phyloP scores from a whole-genome alignment of 306 rosid genomes.

The Geum urbanum region DNA sequence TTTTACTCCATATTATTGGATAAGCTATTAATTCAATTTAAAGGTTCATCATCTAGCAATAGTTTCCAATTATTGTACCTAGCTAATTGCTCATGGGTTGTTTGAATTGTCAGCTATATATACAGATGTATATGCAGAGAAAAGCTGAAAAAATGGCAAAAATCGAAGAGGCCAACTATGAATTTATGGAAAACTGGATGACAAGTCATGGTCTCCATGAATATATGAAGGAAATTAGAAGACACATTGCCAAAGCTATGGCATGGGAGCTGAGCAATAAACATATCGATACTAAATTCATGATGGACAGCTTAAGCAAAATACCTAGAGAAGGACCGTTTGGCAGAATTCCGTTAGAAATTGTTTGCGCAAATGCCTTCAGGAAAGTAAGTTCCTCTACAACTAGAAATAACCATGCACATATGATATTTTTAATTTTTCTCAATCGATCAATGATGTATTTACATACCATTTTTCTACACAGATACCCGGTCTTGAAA shows the following conservation, averaged over 20 bases:
- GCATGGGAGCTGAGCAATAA: neutral
- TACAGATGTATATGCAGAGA: conserved; percentile 53
- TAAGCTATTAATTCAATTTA: too few species aligned
- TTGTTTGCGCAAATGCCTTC: neutral
- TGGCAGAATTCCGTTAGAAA: neutral
- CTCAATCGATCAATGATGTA: too few species aligned
- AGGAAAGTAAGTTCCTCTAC: neutral
- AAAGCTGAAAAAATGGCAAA: neutral
- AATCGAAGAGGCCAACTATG: neutral
- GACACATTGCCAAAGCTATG: neutral
- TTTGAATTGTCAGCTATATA: too few species aligned
- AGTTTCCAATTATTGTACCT: too few species aligned
- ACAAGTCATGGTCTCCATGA: conserved; percentile 11
- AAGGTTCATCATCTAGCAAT: too few species aligned
- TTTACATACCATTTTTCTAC: neutral
- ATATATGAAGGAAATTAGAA: conserved; percentile 1
- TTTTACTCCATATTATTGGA: too few species aligned
- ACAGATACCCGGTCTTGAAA: neutral
- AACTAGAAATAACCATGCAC: too few species aligned
- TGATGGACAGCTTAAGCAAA: neutral
- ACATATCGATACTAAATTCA: neutral
- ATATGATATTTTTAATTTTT: too few species aligned
- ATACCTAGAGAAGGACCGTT: too few species aligned
- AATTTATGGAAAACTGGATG: conserved; percentile 13
- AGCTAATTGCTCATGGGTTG: too few species aligned